These are phyloP conservation scores for Microthlaspi erraticum DNA, from an alignment of 345 rosid genomes.

Conservation along the genomic window DNA sequence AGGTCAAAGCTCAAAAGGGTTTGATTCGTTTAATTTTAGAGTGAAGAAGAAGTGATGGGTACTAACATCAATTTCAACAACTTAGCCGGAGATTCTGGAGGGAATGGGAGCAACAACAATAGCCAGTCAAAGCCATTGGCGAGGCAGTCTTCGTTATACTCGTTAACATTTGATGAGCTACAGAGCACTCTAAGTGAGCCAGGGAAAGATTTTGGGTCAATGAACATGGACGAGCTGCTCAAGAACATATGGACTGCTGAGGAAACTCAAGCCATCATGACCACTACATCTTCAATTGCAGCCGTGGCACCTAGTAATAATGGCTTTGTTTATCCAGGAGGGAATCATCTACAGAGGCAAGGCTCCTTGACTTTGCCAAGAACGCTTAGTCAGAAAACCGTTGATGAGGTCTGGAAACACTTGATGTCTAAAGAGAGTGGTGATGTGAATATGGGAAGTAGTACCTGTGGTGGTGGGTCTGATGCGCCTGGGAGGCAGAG, in stretches of 20 bases:
- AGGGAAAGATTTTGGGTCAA: constrained; percentile 93
- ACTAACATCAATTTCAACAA: constrained; percentile 67
- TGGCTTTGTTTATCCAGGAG: constrained; percentile 40
- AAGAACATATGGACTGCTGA: constrained; percentile 88
- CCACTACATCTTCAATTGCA: constrained; percentile 38
- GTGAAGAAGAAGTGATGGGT: constrained; percentile 50
- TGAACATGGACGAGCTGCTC: constrained; percentile 97
- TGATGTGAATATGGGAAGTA: constrained; percentile 20
- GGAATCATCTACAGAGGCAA: constrained; percentile 70
- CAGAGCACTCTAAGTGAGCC: constrained; percentile 71
- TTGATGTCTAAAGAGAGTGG: constrained; percentile 54
- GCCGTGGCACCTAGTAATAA: constrained; percentile 37
- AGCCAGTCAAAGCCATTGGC: constrained; percentile 50
- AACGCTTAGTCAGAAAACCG: constrained; percentile 89
- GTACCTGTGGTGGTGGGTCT: constrained; percentile 14
- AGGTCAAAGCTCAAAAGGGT: constrained; percentile 22
- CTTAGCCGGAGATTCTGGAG: constrained; percentile 47
- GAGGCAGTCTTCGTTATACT: constrained; percentile 75
- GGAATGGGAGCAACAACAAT: constrained; percentile 37
- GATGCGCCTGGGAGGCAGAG: constrained; percentile 67
- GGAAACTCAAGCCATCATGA: constrained; percentile 64
- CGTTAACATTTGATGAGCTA: constrained; percentile 87
- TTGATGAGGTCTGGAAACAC: constrained; percentile 88
- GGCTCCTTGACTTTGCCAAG: constrained; percentile 89
- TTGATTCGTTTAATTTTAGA: background rate